phyloP scores from a whole-genome alignment of 306 rosid species.

The Sicyos edulis region DNA sequence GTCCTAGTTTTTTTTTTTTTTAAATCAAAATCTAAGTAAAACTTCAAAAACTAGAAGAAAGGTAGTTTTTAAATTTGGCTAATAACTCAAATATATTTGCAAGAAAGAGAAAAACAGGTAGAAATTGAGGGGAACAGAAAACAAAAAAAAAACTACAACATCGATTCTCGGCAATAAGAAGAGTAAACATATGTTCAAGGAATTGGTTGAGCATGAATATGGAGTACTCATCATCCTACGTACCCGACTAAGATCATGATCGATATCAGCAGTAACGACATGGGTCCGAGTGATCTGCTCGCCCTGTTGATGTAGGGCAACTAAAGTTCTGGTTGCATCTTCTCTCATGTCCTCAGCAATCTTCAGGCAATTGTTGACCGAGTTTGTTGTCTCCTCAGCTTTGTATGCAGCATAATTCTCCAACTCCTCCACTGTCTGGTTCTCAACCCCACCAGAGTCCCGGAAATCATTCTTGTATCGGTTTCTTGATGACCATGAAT shows the following conservation, averaged over 20 bases:
- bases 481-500: constrained; percentile 41
- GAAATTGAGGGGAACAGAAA: too few species aligned
- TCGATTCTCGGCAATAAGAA: not conserved
- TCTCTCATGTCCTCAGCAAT: constrained; percentile 91
- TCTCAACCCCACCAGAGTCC: constrained; percentile 78
- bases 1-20: too few species aligned
- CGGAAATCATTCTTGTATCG: constrained; percentile 62
- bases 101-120: too few species aligned
- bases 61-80: too few species aligned
- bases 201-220: not conserved
- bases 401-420: constrained; percentile 77
- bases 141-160: not conserved
- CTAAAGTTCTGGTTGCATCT: constrained; percentile 80
- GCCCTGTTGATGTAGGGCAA: constrained; percentile 78
- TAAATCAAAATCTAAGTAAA: not conserved
- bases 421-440: constrained; percentile 78
- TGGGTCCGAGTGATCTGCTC: constrained; percentile 91
- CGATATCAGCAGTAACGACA: constrained; percentile 74
- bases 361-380: constrained; percentile 72
- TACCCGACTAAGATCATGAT: constrained; percentile 91
- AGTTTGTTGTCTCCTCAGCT: constrained; percentile 78
- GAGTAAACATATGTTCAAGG: not conserved
- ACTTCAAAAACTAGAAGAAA: not conserved
- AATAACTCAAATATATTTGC: too few species aligned
- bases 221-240: not conserved